Base-by-base conservation (phyloP, 23 red algal species). In the Gracilariopsis chorda region DNA sequence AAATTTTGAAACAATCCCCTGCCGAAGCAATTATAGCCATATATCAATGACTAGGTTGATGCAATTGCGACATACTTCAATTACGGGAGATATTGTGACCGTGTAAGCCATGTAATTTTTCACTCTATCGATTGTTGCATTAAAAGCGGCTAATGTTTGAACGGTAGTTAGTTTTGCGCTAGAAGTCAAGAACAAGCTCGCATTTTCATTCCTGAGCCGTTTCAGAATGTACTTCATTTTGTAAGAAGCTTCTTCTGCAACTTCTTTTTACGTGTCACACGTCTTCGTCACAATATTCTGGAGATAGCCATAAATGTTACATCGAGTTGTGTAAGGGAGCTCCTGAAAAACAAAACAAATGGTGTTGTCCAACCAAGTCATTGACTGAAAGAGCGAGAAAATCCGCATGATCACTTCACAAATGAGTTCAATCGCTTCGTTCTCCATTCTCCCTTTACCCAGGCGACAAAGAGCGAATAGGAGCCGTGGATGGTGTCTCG, bases 281-380 rank as follows among this genome's bases (percentile, higher is more conserved):
- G 28, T 63, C 8, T 29, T 46, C n/a, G 56, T 20, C 6, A 84
- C 80, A 30, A 24, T 13, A 17, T 84, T 68, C 9, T 33, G 56
- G 53, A 84, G n/a, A 46, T 67, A 43, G 53, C 80, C 56, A 42
- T 84, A 84, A 9, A 84, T 19, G 29, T 46, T n/a, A 51, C 80
- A 84, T 63, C 80, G 80, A 34, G 29, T 46, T 27, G 23, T 42
- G 47, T 67, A 41, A 20, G 55, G 12, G 53, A 51, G 67, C 28
- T 67, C 55, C 39, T 67, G 39, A 27, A 84, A 10, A 24, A 84
- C 58, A 30, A 8, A 0, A 51, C 80, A 84, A 47, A 84, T 84
- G 35, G 53, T 46, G 53, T 64, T 46, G 25, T 21, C 46, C 30
- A 84, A 30, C 16, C 52, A 25, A 10, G 46, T 25, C 23, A 65